Evolutionary conservation across 2,329 filamentous ascomycete species (phyloP).

Genomic region (Venturia nashicola): DNA sequence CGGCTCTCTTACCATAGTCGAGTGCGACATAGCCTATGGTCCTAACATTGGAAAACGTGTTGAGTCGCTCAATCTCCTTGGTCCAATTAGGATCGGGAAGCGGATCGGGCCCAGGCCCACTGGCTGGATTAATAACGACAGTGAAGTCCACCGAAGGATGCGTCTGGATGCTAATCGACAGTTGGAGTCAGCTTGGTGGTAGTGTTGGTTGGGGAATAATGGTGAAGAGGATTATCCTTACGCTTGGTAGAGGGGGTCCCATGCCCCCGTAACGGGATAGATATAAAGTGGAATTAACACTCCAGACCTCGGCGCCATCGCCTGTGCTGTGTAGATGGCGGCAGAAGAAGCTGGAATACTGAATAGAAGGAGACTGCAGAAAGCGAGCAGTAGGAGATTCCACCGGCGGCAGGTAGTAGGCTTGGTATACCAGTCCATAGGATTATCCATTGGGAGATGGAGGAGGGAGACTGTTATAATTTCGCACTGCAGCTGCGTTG

Average conservation of each 20-base stretch:
- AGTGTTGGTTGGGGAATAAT: background rate
- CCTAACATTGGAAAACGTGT: slow-evolving; percentile 33
- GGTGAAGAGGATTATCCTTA: slow-evolving; percentile 15
- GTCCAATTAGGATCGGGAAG: slow-evolving; percentile 33
- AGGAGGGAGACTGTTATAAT: background rate
- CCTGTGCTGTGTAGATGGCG: background rate
- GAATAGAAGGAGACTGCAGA: background rate
- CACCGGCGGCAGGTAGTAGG: background rate
- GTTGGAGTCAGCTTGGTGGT: slow-evolving; percentile 13
- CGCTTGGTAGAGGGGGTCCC: slow-evolving; percentile 33
- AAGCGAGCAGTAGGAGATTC: background rate
- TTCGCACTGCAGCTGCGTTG: background rate
- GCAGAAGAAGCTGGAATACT: slow-evolving; percentile 12
- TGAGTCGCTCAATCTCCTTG: slow-evolving; percentile 28
- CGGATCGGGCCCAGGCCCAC: slow-evolving; percentile 31
- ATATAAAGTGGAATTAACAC: slow-evolving; percentile 38
- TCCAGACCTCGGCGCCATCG: slow-evolving; percentile 19
- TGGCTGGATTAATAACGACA: slow-evolving; percentile 36
- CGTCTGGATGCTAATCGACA: slow-evolving; percentile 22
- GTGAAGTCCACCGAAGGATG: slow-evolving; percentile 35
- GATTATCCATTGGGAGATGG: background rate
- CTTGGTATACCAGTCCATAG: slow-evolving; percentile 2
- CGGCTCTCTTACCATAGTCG: slow-evolving; percentile 28
- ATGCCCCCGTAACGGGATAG: slow-evolving; percentile 34
- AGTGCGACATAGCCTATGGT: slow-evolving; percentile 39